Evolutionary conservation across 768 basidiomycete genomes (phyloP).

Genomic region (Mycena maculata): DNA sequence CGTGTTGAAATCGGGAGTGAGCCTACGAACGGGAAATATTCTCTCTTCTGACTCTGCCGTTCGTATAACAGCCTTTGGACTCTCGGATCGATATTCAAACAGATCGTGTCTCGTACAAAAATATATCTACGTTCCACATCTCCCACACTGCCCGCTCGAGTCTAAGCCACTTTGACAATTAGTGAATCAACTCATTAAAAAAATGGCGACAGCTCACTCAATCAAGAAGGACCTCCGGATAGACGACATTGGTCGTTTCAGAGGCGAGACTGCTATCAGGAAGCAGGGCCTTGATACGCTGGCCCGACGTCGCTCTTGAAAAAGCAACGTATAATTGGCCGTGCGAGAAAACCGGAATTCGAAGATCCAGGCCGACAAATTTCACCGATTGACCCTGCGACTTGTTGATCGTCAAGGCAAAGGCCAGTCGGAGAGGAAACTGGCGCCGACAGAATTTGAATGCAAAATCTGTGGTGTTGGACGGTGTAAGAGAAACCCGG

Average conservation of each 20-base stretch:
- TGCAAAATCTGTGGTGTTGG: constrained; percentile 38
- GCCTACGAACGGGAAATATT: too few relatives aligned
- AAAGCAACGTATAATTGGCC: constrained; percentile 2
- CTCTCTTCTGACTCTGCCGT: too few relatives aligned
- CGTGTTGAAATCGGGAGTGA: too few relatives aligned
- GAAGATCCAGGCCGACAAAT: background rate
- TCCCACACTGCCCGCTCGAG: background rate
- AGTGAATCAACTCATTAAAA: background rate
- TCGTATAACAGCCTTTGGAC: too few relatives aligned
- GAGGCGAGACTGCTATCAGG: background rate
- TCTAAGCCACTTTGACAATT: background rate
- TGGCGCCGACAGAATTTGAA: constrained; percentile 49
- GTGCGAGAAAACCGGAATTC: background rate
- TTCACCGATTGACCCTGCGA: constrained; percentile 28
- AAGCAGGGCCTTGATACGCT: background rate
- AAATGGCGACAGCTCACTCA: constrained; percentile 43
- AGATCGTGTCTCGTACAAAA: too few relatives aligned
- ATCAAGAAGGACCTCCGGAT: background rate
- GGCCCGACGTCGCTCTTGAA: background rate
- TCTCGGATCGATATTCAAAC: too few relatives aligned
- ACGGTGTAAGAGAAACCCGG: constrained; percentile 47
- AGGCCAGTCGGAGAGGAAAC: constrained; percentile 57
- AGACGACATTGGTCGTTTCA: background rate
- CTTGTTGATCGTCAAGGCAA: constrained; percentile 63
- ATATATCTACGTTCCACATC: background rate